Evolutionary conservation across 495 filamentous ascomycete genomes (phyloP), one percentile per base, ranked within the genome.

Genomic region (Parachaetomium inaequale): DNA sequence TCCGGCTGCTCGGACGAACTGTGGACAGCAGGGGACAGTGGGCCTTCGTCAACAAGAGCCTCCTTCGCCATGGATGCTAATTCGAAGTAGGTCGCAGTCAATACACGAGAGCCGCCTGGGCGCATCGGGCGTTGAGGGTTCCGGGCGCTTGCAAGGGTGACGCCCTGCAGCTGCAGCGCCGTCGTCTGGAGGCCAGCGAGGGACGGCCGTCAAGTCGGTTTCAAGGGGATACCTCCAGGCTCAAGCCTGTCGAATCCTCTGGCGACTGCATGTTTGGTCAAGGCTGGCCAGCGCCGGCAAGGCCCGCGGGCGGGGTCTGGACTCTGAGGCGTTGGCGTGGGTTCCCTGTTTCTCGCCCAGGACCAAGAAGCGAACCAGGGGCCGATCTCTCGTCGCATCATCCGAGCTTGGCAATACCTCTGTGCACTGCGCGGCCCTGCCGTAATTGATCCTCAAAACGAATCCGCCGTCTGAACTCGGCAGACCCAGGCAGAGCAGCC

Each of bases 91-190:
- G 7, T 7, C 4, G 49, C 29, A 28, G 14, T 28, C 49, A 32
- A 32, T 3, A 31, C 51, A 54, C 17, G 15, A 19, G 4, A 10
- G 7, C 1, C 32, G 11, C 12, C 46, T 19, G 26, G 46, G 31
- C n/a, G 26, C 52, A 55, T 26, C 59, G 59, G 63, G 36, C 43
- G 31, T 29, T 14, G 15, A 25, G 25, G 43, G 17, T 60, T 50
- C 62, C 62, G 56, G 25, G 62, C 62, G 62, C 62, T 60, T 60
- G 32, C 57, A 15, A 34, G 46, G 36, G 7, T 3, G 19, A 0
- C 17, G 17, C 12, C 11, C 17, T 21, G 38, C 21, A 19, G 31
- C 7, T 2, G 21, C 8, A 23, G n/a, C 15, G 29, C 19, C 1
- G 31, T 26, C 3, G 52, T 28, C 19, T 10, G 26, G 3, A 12